These are phyloP conservation scores for Eucalyptus guilfoylei DNA, from an alignment of 345 rosid genomes.

Conservation along the genomic window DNA sequence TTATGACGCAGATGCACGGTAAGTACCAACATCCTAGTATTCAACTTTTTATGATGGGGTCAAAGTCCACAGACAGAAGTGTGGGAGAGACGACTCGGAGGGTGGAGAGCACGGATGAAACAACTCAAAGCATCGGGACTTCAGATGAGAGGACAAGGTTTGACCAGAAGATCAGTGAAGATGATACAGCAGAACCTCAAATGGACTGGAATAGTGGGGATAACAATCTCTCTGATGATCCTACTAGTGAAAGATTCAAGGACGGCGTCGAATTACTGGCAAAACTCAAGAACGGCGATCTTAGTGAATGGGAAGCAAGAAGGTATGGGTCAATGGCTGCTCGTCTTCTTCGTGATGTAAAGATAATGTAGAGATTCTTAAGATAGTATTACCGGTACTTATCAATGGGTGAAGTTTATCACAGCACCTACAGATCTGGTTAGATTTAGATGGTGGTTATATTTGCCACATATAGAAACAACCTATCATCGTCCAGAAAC, in stretches of 20 bases:
- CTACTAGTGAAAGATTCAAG: constrained; percentile 1
- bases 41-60: constrained; percentile 72
- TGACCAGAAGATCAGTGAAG: constrained; percentile 10
- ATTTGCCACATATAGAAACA: not conserved
- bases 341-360: constrained; percentile 71
- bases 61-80: constrained; percentile 18
- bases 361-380: constrained; percentile 13
- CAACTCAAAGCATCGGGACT: not conserved
- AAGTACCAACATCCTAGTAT: constrained; percentile 85
- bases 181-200: not conserved
- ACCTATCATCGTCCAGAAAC: not conserved
- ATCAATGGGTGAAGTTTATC: not conserved
- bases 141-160: not conserved
- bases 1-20: constrained; percentile 53
- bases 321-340: constrained; percentile 88
- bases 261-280: constrained; percentile 7
- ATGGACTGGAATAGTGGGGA: not conserved
- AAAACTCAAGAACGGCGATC: constrained; percentile 28
- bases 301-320: constrained; percentile 88
- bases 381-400: not conserved
- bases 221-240: not conserved
- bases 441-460: not conserved
- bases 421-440: not conserved
- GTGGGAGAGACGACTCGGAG: not conserved
- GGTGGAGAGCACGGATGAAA: constrained; percentile 5